A percentile compares a stretch with the other conserved stretches of the same genome.
phyloP scores from a whole-genome alignment of 2,329 filamentous ascomycete species.

The Aureobasidium sp. region DNA sequence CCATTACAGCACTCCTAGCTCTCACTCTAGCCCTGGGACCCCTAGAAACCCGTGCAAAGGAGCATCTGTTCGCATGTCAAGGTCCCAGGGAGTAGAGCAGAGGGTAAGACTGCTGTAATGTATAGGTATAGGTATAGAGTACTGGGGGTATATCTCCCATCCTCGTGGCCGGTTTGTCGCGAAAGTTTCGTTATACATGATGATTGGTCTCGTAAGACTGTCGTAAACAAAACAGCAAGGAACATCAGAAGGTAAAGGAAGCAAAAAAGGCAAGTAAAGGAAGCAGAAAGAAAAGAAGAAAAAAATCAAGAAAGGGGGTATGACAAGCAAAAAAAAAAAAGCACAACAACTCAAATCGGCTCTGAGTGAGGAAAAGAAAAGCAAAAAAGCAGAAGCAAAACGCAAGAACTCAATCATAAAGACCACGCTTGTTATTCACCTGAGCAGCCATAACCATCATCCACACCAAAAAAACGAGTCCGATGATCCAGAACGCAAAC shows the following conservation, averaged over 20 bases:
- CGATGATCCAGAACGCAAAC: slow-evolving; percentile 56
- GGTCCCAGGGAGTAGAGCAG: too few relatives aligned
- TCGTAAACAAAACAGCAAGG: background rate
- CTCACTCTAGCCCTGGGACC: too few relatives aligned
- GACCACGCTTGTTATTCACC: slow-evolving; percentile 15
- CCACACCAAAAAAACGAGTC: slow-evolving; percentile 55
- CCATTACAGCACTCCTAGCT: too few relatives aligned
- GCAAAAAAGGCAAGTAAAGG: background rate
- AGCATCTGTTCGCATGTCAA: too few relatives aligned
- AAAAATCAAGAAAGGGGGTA: background rate
- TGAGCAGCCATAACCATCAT: slow-evolving; percentile 50
- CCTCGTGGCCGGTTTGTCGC: too few relatives aligned
- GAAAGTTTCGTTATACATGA: too few relatives aligned
- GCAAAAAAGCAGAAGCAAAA: background rate
- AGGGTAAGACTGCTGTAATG: too few relatives aligned
- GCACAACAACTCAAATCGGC: background rate
- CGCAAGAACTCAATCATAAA: slow-evolving; percentile 8
- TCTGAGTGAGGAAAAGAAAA: too few relatives aligned
- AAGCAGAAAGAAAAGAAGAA: background rate
- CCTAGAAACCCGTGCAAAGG: too few relatives aligned
- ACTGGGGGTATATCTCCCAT: too few relatives aligned
- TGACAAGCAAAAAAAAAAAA: background rate
- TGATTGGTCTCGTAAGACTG: background rate
- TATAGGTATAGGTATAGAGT: too few relatives aligned
- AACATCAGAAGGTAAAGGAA: background rate